A percentile compares a stretch with the other conserved stretches of the same genome.
phyloP scores from a whole-genome alignment of 331 rosid genomes.

The Pyracantha coccinea region DNA sequence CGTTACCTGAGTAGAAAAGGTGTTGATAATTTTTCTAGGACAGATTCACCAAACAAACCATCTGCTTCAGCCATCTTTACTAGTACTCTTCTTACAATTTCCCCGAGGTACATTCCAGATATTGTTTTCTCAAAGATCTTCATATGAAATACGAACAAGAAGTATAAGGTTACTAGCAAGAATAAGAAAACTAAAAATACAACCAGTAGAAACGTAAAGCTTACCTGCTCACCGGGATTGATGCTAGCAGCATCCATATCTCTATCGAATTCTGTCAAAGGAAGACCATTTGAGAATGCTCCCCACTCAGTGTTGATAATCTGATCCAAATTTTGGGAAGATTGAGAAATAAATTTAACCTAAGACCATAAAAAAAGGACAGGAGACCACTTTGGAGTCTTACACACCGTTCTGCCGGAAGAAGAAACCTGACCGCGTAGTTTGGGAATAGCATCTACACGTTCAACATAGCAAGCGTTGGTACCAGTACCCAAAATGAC shows the following conservation, averaged over 20 bases:
- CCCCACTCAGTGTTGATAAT: conserved; percentile 97
- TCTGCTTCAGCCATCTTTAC: conserved; percentile 53
- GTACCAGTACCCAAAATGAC: conserved; percentile 97
- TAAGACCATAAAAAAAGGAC: conserved; percentile 3
- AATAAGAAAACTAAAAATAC: background rate
- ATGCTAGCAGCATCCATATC: conserved; percentile 90
- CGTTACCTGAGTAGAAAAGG: conserved; percentile 62
- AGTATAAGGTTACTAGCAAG: background rate
- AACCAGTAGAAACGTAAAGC: background rate
- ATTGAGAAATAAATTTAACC: conserved; percentile 10
- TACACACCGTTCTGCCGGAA: conserved; percentile 63
- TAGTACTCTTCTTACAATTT: conserved; percentile 74
- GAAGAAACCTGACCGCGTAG: conserved; percentile 46
- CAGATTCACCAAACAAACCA: conserved; percentile 53
- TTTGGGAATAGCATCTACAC: conserved; percentile 59
- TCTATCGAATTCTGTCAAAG: conserved; percentile 66
- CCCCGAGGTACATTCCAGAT: conserved; percentile 95
- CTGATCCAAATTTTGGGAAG: conserved; percentile 30
- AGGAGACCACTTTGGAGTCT: background rate
- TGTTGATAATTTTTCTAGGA: conserved; percentile 45
- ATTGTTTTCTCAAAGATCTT: conserved; percentile 93
- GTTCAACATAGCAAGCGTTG: conserved; percentile 87
- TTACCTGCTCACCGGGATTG: conserved; percentile 94
- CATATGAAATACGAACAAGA: conserved; percentile 1
- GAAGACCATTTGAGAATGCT: conserved; percentile 72